These are phyloP conservation scores for Russula brevipes DNA, from an alignment of 768 basidiomycete genomes.

Conservation along the genomic window DNA sequence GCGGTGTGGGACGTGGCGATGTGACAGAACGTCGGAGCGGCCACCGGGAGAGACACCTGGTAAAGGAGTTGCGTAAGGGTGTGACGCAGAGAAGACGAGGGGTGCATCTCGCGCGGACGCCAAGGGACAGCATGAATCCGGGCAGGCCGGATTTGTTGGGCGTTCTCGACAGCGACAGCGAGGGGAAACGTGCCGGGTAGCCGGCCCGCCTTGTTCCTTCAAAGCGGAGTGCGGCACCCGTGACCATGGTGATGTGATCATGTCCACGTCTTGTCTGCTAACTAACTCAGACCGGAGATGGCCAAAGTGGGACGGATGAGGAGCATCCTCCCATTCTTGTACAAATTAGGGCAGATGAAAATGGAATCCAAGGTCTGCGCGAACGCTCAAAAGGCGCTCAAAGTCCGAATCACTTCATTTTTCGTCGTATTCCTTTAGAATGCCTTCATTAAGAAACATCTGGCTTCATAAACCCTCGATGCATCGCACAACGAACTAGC, in stretches of 20 bases:
- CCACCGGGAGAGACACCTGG: slow-evolving; percentile 7
- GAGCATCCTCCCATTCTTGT: not conserved
- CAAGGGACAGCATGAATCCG: slow-evolving; percentile 17
- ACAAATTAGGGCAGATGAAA: not conserved
- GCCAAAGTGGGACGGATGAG: not conserved
- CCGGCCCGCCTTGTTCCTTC: slow-evolving; percentile 4
- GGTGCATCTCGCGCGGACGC: slow-evolving; percentile 10
- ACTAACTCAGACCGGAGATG: not conserved
- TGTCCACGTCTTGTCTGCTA: no score
- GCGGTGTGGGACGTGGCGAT: not conserved
- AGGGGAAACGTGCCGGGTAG: not conserved
- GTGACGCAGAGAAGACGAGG: not conserved
- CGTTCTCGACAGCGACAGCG: not conserved
- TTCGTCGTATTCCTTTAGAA: not conserved
- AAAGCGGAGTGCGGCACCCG: no score
- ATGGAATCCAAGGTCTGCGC: not conserved
- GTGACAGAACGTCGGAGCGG: not conserved
- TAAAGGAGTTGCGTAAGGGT: not conserved
- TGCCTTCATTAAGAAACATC: not conserved
- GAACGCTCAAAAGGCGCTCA: no score
- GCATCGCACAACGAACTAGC: not conserved
- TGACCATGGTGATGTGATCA: not conserved
- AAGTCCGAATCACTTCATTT: not conserved
- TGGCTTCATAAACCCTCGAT: not conserved
- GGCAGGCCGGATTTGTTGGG: not conserved